Base-by-base conservation (phyloP, 225 moss, liverwort and hornwort species). In the Marchantia paleacea region DNA sequence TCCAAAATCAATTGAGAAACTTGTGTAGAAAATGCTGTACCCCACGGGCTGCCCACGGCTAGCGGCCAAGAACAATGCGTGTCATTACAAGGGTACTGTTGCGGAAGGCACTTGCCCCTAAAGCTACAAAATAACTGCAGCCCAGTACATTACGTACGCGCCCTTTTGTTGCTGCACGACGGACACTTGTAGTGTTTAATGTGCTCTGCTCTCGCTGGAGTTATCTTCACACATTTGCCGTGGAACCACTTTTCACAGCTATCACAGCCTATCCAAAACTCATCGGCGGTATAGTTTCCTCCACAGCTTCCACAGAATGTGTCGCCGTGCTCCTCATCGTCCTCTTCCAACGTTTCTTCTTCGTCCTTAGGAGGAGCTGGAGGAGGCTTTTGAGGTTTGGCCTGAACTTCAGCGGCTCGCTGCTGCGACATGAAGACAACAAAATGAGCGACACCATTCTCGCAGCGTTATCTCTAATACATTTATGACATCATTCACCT, bases 231-330 rank as follows among this genome's bases (percentile, higher is more conserved):
- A 68, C 81, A 82, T 60, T 82, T 76, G 15, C 81, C 81, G 8
- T 82, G 81, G 26, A 67, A 82, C 81, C 81, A 82, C 39, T 76
- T 69, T 24, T 82, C 67, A 49, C 81, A 82, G 70, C 75, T 83
- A 70, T 88, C 88, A 79, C 88, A 88, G 22, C 85, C 88, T 85
- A 88, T 88, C 88, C 88, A 88, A 83, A 88, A 88, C 72, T 88
- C 88, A 55, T 88, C 88, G 4, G 88, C 85, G 3, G 83, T 83
- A 66, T 88, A 88, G 68, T 81, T 83, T 52, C 88, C 88, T 39
- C 88, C 85, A 78, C 88, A 88, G 76, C 88, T 88, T 22, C 88
- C 88, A 81, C 88, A 88, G 66, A 83, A 88, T 30, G 85, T 85
- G 71, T 88, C 88, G 6, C 88, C 88, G 57, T 88, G 88, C 81